Base-by-base conservation (phyloP, 305 asterid genomes). In the Fraxinus greggii region DNA sequence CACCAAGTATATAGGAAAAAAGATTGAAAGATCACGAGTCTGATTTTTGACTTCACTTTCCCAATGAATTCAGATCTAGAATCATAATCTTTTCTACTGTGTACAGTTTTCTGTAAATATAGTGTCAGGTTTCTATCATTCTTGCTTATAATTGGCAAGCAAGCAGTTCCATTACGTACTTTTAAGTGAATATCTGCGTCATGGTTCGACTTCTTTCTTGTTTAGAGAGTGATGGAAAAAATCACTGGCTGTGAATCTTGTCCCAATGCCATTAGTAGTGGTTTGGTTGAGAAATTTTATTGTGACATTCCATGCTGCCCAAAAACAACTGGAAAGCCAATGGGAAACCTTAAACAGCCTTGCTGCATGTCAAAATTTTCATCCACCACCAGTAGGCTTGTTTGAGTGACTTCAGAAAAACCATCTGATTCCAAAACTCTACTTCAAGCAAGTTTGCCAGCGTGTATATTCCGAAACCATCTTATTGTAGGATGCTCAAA, bases 231-330 rank as follows among this genome's bases (percentile, higher is more conserved):
- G 17, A 70, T 7, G 29, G 78, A 32, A 32, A 65, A 40, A 54
- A 63, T 38, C 12, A 40, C 72, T 29, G 72, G 78, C 38, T 31
- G 23, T 76, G 78, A 77, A 29, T 59, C 32, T 32, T 65, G 7
- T 65, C 31, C 73, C 7, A 7, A 26, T 26, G 32, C 3, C 73
- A 65, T 26, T 65, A 10, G 17, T 26, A 26, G 73, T 26, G 72
- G 80, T 81, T 75, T 75, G 77, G 17, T 67, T 15, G 19, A 7
- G 33, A 40, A 10, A 23, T 69, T 79, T 31, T 65, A 9, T 81
- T 24, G 59, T 63, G 56, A 74, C 45, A 73, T 65, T 31, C 38
- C 73, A 83, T 83, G 78, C 80, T 79, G 32, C 77, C 77, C 42
- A 13, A 59, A 54, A 59, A 3, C 29, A 59, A 75, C 10, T 59